A percentile compares a stretch with the other conserved stretches of the same genome.
Conservation (phyloP, 140 eudicot species). For the Flaveria floridana region DNA sequence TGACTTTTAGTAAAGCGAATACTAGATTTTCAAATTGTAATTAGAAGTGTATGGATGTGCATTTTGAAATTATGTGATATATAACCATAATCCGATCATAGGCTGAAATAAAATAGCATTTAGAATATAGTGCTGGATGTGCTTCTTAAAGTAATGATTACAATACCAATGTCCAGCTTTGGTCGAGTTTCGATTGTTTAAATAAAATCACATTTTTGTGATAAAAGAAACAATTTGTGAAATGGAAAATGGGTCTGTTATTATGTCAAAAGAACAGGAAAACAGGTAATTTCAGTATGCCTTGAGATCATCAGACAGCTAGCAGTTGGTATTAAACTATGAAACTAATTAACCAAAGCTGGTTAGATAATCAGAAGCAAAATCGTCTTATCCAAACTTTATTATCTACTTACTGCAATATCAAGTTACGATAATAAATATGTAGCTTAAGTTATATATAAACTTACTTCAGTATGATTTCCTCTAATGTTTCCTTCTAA, state of each 20-base stretch:
- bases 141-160: no score
- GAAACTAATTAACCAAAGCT: not conserved
- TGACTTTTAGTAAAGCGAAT: not conserved
- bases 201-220: no score
- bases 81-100: not conserved
- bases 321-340: slow-evolving; percentile 3
- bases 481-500: slow-evolving; percentile 29
- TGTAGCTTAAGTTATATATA: slow-evolving; percentile 24
- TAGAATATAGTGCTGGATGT: not conserved
- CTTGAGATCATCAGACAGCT: not conserved
- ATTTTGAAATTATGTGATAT: not conserved
- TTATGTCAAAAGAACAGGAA: no score
- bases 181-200: no score
- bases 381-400: not conserved
- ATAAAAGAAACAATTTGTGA: no score
- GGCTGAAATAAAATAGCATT: not conserved
- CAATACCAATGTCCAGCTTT: not conserved
- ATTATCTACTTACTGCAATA: not conserved
- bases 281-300: no score
- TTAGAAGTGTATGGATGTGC: not conserved
- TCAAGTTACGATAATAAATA: not conserved
- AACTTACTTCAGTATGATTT: slow-evolving; percentile 51
- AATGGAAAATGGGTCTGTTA: no score
- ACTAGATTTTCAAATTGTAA: not conserved
- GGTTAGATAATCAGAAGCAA: not conserved